These are phyloP conservation scores for Magnolia kwangsiensis DNA, from an alignment of 164 flowering plant genomes.

Conservation along the genomic window DNA sequence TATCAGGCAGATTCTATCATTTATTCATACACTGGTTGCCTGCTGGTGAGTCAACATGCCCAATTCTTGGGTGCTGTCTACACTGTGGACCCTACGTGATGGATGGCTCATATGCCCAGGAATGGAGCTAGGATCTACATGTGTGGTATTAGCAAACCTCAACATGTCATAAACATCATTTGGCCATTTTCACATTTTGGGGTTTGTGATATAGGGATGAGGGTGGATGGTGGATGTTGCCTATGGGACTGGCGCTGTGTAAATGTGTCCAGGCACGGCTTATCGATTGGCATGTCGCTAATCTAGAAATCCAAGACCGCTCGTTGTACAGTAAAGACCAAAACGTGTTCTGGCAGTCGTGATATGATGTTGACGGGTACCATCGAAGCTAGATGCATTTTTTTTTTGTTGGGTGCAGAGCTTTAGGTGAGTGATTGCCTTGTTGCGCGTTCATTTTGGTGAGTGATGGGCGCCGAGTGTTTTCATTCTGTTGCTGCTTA, in stretches of 20 bases:
- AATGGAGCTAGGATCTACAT: too few species aligned
- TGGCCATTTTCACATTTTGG: background rate
- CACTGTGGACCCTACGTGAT: too few species aligned
- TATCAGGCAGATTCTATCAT: too few species aligned
- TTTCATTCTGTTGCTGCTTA: background rate
- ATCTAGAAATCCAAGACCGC: constrained; percentile 97
- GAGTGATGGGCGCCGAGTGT: constrained; percentile 3
- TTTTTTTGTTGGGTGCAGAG: background rate
- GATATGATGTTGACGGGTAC: constrained; percentile 20
- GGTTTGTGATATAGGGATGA: constrained; percentile 70
- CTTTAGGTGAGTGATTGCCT: background rate
- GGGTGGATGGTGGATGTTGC: constrained; percentile 98
- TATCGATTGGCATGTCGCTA: constrained; percentile 91
- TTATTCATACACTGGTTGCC: too few species aligned
- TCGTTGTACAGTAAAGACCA: constrained; percentile 87
- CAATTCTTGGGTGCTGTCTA: too few species aligned
- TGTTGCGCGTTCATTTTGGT: background rate
- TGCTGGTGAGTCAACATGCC: too few species aligned
- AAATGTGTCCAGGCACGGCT: constrained; percentile 86
- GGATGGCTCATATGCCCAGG: too few species aligned
- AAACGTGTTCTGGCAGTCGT: constrained; percentile 91
- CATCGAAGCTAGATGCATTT: constrained; percentile 5
- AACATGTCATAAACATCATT: too few species aligned
- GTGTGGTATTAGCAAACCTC: too few species aligned
- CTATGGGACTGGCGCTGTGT: constrained; percentile 78